Conservation (phyloP, 345 rosid genomes). For the Lenwebbia sp. region DNA sequence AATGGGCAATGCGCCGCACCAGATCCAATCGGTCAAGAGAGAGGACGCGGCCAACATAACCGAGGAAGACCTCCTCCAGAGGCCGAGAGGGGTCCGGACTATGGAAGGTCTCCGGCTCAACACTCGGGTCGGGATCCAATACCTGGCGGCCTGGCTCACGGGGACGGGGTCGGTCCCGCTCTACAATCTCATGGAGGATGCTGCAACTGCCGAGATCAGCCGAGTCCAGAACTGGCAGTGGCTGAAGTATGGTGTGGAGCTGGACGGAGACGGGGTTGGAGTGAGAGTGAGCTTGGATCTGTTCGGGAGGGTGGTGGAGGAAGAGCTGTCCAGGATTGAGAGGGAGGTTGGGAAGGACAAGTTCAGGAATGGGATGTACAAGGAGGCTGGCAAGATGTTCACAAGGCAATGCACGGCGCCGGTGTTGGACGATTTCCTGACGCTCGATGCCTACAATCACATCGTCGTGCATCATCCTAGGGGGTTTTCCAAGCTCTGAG, state of each 20-base stretch:
- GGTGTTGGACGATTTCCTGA: slow-evolving; percentile 73
- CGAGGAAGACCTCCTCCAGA: slow-evolving; percentile 77
- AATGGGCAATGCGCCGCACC: slow-evolving; percentile 64
- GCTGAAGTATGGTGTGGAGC: slow-evolving; percentile 68
- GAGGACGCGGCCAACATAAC: slow-evolving; percentile 58
- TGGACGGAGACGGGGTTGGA: slow-evolving; percentile 74
- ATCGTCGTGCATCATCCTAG: slow-evolving; percentile 54
- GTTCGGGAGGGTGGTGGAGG: slow-evolving; percentile 77
- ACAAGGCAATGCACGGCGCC: slow-evolving; percentile 54
- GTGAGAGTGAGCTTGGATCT: slow-evolving; percentile 51
- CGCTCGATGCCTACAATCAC: slow-evolving; percentile 57
- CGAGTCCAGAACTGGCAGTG: slow-evolving; percentile 95
- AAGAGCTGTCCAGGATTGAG: slow-evolving; percentile 81
- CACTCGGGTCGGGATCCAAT: slow-evolving; percentile 87
- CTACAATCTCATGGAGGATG: slow-evolving; percentile 95
- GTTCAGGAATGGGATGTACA: slow-evolving; percentile 62
- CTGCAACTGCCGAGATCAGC: slow-evolving; percentile 94
- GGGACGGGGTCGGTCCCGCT: slow-evolving; percentile 90
- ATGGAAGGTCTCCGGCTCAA: slow-evolving; percentile 78
- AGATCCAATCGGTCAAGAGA: slow-evolving; percentile 45
- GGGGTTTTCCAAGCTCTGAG: slow-evolving; percentile 44
- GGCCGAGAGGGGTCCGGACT: slow-evolving; percentile 72
- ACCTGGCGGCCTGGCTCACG: slow-evolving; percentile 83
- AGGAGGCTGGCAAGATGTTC: slow-evolving; percentile 71
- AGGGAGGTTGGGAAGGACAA: slow-evolving; percentile 76